Base-by-base conservation (phyloP, 1,139 yeast species). In the Nakaseomyces uthaithaninus region DNA sequence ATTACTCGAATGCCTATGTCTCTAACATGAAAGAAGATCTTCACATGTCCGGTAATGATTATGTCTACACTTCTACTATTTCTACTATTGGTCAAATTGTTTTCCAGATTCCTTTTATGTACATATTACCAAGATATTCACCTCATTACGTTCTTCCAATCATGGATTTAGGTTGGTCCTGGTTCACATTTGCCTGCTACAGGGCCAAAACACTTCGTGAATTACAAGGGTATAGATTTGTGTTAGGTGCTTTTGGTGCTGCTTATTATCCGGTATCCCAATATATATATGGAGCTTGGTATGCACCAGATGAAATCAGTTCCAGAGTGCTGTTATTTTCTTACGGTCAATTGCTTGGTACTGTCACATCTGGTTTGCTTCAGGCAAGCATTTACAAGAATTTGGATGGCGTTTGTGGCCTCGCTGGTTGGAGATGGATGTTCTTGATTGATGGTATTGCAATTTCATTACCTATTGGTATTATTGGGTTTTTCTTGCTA, bases 341-440 rank as follows among this genome's bases (percentile, higher is more conserved):
- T 48, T 60, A 72, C 40, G 82, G 82, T 26, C 79, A 76, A 51
- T 71, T 68, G 57, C 60, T 78, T 17, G 87, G 87, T 9, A 62
- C 72, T 19, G 59, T 79, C 53, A 74, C 83, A 3, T 70, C 82
- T 4, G 84, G 86, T 33, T 69, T 77, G 39, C 62, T 80, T 25
- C 80, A 80, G 39, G 74, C 80, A n/a, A 74, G 78, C 6, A 72
- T 78, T 37, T 74, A 65, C 51, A 60, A 71, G 37, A 51, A 59
- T 19, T 53, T 77, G 51, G 63, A 68, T 42, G 76, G 75, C 23
- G 59, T 57, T 4, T 58, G 59, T 42, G 80, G 83, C 1, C 62
- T 75, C 25, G 68, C 63, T 25, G 77, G 83, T 10, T 80, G 87
- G 87, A 71, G 78, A 62, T 80, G 87, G 86, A 74, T 77, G 61